A percentile compares a stretch with the other conserved stretches of the same genome.
Evolutionary conservation across 805 yeast species (phyloP).

Genomic region (Dipodascopsis tothii): DNA sequence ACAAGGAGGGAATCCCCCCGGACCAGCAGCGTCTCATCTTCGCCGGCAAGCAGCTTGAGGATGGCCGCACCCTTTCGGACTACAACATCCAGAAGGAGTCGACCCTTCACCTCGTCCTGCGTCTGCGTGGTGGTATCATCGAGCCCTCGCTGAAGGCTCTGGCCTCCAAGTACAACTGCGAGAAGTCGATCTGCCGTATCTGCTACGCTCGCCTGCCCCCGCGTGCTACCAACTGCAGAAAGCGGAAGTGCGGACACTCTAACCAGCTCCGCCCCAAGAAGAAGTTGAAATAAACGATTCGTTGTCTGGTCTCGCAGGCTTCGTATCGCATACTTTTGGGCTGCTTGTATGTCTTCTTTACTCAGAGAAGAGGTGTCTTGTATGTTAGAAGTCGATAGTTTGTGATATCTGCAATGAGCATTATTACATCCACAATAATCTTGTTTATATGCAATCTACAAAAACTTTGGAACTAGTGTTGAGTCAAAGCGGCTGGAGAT

Average conservation of each 20-base stretch:
- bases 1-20: constrained; percentile 99
- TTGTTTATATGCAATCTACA: no score
- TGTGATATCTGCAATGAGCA: no score
- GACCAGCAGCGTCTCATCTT: constrained; percentile 99
- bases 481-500: no score
- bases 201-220: constrained; percentile 99
- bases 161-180: constrained; percentile 99
- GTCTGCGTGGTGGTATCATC: constrained; percentile 98
- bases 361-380: neutral
- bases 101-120: constrained; percentile 87
- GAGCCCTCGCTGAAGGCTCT: constrained; percentile 99
- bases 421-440: no score
- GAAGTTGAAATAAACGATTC: constrained; percentile 49
- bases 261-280: constrained; percentile 67
- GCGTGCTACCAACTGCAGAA: constrained; percentile 99
- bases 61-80: constrained; percentile 94
- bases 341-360: no score
- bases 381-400: neutral
- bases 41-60: constrained; percentile 99
- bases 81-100: constrained; percentile 99
- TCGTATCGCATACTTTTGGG: no score
- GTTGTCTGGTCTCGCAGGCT: constrained; percentile 7
- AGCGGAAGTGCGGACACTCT: constrained; percentile 99
- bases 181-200: constrained; percentile 97
- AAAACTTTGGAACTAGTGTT: no score